These are phyloP conservation scores for Verbascum thapsus DNA, from an alignment of 257 asterid species.

Conservation along the genomic window DNA sequence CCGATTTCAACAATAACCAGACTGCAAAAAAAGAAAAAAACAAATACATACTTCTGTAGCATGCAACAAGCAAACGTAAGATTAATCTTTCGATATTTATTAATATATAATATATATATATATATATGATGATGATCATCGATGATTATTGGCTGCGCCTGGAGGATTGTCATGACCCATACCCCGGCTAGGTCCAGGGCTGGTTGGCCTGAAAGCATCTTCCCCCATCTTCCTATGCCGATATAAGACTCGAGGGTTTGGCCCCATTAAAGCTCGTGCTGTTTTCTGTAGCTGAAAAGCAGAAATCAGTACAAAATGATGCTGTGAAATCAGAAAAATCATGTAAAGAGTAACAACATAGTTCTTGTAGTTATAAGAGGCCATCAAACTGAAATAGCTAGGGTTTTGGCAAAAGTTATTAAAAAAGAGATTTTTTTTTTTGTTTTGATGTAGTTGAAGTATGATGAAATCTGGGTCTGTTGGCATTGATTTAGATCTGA, in stretches of 20 bases:
- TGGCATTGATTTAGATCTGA: slow-evolving; percentile 9
- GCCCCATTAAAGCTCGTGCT: neutral
- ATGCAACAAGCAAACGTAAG: neutral
- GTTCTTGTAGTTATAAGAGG: slow-evolving; percentile 22
- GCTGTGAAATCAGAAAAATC: slow-evolving; percentile 25
- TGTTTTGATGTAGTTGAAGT: no score
- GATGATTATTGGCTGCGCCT: slow-evolving; percentile 3
- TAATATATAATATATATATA: no score
- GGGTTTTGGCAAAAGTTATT: no score
- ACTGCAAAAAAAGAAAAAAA: slow-evolving; percentile 8
- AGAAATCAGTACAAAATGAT: slow-evolving; percentile 11
- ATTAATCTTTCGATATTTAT: no score
- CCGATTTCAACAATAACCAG: slow-evolving; percentile 1
- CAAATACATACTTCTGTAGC: neutral
- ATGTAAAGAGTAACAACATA: slow-evolving; percentile 26
- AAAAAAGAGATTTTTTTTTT: no score
- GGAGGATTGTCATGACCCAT: slow-evolving; percentile 60
- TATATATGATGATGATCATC: no score
- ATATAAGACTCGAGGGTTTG: slow-evolving; percentile 1
- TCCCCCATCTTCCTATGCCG: slow-evolving; percentile 39
- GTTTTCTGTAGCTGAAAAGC: slow-evolving; percentile 29
- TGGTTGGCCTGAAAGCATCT: slow-evolving; percentile 55
- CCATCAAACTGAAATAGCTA: slow-evolving; percentile 32
- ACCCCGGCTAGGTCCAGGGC: slow-evolving; percentile 73
- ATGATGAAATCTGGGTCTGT: slow-evolving; percentile 24